Evolutionary conservation across 148 eudicot genomes (phyloP).

Genomic region (Pouteria glomerata): DNA sequence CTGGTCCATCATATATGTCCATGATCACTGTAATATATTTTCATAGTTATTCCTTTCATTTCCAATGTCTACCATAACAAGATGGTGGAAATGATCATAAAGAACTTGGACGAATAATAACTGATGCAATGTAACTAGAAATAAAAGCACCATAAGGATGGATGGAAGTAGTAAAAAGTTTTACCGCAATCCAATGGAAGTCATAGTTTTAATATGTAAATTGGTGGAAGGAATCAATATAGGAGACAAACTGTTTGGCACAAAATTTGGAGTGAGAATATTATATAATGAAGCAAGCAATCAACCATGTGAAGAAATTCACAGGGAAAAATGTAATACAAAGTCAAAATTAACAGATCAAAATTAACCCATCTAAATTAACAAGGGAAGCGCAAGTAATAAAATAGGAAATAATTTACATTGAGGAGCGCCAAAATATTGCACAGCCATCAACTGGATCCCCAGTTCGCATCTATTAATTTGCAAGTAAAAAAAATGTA

Average conservation of each 20-base stretch:
- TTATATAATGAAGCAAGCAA: neutral
- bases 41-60: too few relatives aligned
- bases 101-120: neutral
- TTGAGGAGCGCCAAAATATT: conserved; percentile 82
- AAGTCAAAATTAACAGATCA: neutral
- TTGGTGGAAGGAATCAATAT: too few relatives aligned
- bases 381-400: neutral
- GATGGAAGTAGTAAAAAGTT: neutral
- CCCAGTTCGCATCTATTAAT: conserved; percentile 89
- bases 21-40: too few relatives aligned
- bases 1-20: too few relatives aligned
- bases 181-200: neutral
- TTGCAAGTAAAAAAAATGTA: neutral
- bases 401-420: conserved; percentile 35
- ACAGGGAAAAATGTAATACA: neutral
- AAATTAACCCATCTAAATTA: neutral
- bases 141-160: neutral
- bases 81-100: neutral
- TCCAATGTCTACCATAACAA: neutral
- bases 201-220: neutral
- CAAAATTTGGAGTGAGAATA: neutral
- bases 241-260: neutral
- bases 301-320: neutral
- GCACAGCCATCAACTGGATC: conserved; percentile 96
- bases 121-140: neutral